Percentiles rank a stretch among this genome's conserved stretches.
Conservation (phyloP, 2,329 filamentous ascomycete species). For the Penicillium sp. region DNA sequence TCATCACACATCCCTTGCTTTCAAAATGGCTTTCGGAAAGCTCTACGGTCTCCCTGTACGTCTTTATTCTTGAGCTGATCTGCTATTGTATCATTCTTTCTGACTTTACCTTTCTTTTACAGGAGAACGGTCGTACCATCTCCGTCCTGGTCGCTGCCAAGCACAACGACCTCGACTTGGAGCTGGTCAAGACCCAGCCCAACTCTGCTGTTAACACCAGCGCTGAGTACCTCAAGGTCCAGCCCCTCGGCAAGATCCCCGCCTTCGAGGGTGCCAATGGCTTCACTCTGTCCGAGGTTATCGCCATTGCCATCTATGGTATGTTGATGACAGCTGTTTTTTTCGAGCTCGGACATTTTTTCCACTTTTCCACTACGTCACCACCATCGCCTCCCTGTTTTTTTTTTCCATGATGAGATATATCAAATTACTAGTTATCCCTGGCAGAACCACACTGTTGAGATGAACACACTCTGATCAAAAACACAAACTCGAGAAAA, state of each 20-base stretch:
- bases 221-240: constrained; percentile 81
- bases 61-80: constrained; percentile 16
- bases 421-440: constrained; percentile 84
- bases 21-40: constrained; percentile 95
- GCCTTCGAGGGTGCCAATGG: constrained; percentile 92
- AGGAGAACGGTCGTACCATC: constrained; percentile 90
- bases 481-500: constrained; percentile 38
- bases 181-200: constrained; percentile 71
- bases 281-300: constrained; percentile 84
- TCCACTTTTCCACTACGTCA: constrained; percentile 14
- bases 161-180: constrained; percentile 93
- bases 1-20: constrained; percentile 28
- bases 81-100: constrained; percentile 9
- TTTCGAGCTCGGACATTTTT: constrained; percentile 2
- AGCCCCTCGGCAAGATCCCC: constrained; percentile 88
- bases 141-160: constrained; percentile 92
- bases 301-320: constrained; percentile 98
- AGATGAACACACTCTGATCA: constrained; percentile 75
- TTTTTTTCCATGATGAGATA: constrained; percentile 71
- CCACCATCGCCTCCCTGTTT: constrained; percentile 18
- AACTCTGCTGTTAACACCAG: constrained; percentile 59
- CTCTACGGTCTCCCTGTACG: constrained; percentile 86
- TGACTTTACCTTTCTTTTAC: constrained; percentile 32
- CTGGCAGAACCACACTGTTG: constrained; percentile 97
- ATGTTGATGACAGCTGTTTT: constrained; percentile 58